Conservation (phyloP, 192 early-diverging fungal genomes). For the Coemansia interrupta region DNA sequence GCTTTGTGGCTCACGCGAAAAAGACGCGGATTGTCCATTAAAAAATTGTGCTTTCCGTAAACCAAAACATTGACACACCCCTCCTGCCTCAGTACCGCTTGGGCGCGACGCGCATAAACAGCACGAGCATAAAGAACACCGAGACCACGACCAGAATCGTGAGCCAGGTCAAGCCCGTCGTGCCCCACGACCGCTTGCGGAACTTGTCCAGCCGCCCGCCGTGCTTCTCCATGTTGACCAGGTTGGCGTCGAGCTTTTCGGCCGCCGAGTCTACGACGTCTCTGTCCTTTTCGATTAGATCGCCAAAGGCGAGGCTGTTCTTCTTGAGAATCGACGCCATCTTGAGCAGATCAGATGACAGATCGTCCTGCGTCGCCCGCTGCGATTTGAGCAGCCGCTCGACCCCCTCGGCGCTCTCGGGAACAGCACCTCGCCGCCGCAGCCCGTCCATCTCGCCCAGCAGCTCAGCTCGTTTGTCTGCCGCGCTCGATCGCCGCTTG, state of each 20-base stretch:
- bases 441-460: conserved; percentile 43
- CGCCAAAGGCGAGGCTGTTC: conserved; percentile 47
- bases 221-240: conserved; percentile 31
- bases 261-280: conserved; percentile 34
- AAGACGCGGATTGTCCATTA: too few relatives aligned
- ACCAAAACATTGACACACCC: background rate
- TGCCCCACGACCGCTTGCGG: conserved; percentile 53
- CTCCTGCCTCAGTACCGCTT: conserved; percentile 32
- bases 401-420: conserved; percentile 32
- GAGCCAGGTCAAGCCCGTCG: conserved; percentile 50
- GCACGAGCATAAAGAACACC: conserved; percentile 47
- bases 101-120: conserved; percentile 53
- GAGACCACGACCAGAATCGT: conserved; percentile 38
- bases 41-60: too few relatives aligned
- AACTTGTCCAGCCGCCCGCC: conserved; percentile 39
- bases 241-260: conserved; percentile 29
- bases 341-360: conserved; percentile 39
- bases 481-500: conserved; percentile 15
- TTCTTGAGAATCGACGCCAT: conserved; percentile 46
- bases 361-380: conserved; percentile 42
- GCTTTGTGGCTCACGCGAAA: too few relatives aligned
- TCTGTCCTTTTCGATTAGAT: conserved; percentile 44
- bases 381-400: conserved; percentile 46
- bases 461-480: conserved; percentile 33
- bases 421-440: conserved; percentile 41